Percentiles rank a stretch among this genome's conserved stretches.
Evolutionary conservation across 2,329 filamentous ascomycete species (phyloP).

Genomic region (Hymenoscyphus infarciens): DNA sequence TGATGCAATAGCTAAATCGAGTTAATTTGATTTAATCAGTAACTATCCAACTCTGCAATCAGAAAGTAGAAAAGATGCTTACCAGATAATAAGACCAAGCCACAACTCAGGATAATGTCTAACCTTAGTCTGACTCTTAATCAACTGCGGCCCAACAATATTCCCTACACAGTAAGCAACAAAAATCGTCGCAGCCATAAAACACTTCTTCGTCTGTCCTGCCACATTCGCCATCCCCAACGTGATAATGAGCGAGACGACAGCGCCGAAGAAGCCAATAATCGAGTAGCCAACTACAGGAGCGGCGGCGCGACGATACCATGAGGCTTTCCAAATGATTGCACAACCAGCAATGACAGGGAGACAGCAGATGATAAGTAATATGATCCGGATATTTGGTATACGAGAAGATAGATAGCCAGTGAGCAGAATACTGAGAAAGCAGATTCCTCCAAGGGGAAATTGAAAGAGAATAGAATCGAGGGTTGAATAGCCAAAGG

Average conservation of each 20-base stretch:
- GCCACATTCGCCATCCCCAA: conserved; percentile 66
- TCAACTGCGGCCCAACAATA: conserved; percentile 70
- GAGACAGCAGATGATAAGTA: conserved; percentile 64
- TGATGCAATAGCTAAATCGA: conserved; percentile 62
- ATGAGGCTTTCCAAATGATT: conserved; percentile 67
- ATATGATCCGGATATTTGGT: conserved; percentile 60
- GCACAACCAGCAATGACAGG: conserved; percentile 72
- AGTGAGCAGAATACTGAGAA: conserved; percentile 61
- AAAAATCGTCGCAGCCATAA: conserved; percentile 71
- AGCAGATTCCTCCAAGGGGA: conserved; percentile 66
- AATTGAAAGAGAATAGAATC: conserved; percentile 72
- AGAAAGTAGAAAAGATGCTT: conserved; percentile 18
- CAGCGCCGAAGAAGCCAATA: conserved; percentile 69
- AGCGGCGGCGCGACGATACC: conserved; percentile 61
- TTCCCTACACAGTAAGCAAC: conserved; percentile 74
- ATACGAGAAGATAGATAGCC: conserved; percentile 61
- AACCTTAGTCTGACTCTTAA: conserved; percentile 61
- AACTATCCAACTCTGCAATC: neutral
- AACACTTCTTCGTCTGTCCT: conserved; percentile 73
- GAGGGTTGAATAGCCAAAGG: conserved; percentile 62
- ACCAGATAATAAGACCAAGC: conserved; percentile 63
- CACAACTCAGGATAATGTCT: conserved; percentile 69
- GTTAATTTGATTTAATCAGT: too few species aligned
- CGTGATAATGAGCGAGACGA: conserved; percentile 59
- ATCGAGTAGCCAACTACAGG: conserved; percentile 70